Evolutionary conservation across 2,329 filamentous ascomycete genomes (phyloP), one percentile per base, ranked within the genome.

Genomic region (Cladosporium sp.): DNA sequence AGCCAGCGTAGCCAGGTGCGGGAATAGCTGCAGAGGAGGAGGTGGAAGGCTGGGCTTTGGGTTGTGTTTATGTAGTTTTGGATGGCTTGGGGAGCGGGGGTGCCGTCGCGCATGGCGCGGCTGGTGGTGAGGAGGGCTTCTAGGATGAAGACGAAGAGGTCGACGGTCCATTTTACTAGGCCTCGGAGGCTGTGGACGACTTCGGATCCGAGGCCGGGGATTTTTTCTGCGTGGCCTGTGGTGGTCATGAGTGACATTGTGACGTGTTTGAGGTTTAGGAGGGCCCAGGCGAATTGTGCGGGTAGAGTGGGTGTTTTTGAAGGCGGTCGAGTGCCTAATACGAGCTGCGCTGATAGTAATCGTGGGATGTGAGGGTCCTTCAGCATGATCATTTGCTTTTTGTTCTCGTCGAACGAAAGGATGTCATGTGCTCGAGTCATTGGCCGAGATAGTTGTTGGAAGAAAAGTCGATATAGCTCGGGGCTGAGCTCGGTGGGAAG

Each of bases 401-500:
- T 84, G 58, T 86, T 80, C 38, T 81, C 78, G 1, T 80, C 73
- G 53, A 95, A 88, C 42, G 87, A 79, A 0, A 88, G 86, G 62
- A 91, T 94, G 69, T 97, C 92, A 41, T 91, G 80, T 43, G 84
- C 82, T 25, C 88, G 76, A 55, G 84, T 85, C 45, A 91, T 72
- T 51, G 86, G 80, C 35, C 80, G 77, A 46, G 88, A 82, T 11
- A 90, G 72, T 58, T 88, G 84, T 39, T 72, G 59, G 49, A 64
- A 53, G 51, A 88, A 83, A 8, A 88, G 72, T 56, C 87, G 83
- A 35, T 74, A 76, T 46, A 81, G 72, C 56, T 86, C 82, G 43
- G 77, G 79, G 83, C 56, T 56, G 7, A 64, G 49, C 32, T 66
- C 54, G 1, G 39, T 49, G 1, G 68, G 68, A 22, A 76, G 59